phyloP scores from a whole-genome alignment of 768 basidiomycete genomes.

The Russula earlei region DNA sequence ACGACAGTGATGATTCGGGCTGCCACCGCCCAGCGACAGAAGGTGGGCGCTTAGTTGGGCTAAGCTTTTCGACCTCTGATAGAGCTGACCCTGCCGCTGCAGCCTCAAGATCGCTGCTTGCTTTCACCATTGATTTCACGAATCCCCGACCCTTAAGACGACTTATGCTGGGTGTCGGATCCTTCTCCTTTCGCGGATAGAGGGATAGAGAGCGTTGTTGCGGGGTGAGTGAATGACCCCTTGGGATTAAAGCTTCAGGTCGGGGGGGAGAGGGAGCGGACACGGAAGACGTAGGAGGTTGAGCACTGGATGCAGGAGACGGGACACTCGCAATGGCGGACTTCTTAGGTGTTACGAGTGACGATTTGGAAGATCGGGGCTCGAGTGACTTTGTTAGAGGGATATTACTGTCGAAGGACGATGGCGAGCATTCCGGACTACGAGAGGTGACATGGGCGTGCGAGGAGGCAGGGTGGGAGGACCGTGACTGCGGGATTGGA shows the following conservation, averaged over 20 bases:
- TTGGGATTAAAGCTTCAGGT: slow-evolving; percentile 42
- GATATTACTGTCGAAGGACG: neutral
- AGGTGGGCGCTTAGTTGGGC: slow-evolving; percentile 2
- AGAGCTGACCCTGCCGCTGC: slow-evolving; percentile 28
- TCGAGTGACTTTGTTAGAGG: neutral
- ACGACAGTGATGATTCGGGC: slow-evolving; percentile 1
- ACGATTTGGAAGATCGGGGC: slow-evolving; percentile 17
- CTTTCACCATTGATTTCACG: slow-evolving; percentile 75
- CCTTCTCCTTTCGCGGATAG: slow-evolving; percentile 48
- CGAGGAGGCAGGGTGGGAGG: neutral
- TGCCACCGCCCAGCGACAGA: slow-evolving; percentile 14
- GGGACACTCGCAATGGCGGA: slow-evolving; percentile 26
- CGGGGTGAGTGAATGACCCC: slow-evolving; percentile 35
- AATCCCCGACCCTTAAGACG: slow-evolving; percentile 78
- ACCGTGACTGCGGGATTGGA: neutral
- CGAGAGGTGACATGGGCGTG: neutral
- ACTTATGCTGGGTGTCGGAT: slow-evolving; percentile 74
- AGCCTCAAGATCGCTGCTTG: slow-evolving; percentile 43
- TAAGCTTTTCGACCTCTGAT: slow-evolving; percentile 11
- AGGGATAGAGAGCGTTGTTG: slow-evolving; percentile 51
- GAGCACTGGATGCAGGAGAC: neutral
- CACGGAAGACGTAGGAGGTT: slow-evolving; percentile 21
- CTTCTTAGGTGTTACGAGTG: slow-evolving; percentile 20
- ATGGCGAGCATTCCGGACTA: neutral
- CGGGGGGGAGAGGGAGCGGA: slow-evolving; percentile 36